Base-by-base conservation (phyloP, 2,329 filamentous ascomycete species). In the Neofusicoccum umdonicola region DNA sequence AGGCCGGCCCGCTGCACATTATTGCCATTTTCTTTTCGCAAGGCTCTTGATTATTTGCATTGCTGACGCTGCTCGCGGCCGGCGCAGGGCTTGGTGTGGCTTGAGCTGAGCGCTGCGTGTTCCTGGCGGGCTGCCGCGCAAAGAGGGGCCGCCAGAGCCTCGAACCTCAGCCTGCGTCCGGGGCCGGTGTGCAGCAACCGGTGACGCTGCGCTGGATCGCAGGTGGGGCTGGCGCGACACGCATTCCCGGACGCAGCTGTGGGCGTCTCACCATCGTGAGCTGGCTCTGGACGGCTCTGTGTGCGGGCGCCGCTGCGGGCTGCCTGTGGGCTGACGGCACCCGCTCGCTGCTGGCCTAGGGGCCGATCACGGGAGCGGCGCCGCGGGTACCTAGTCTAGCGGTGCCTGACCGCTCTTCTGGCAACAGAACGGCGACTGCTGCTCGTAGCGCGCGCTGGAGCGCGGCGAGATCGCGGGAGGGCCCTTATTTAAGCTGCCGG, bases 241-340 rank as follows among this genome's bases (percentile, higher is more conserved):
- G 56, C 56, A 60, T 34, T 60, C 42, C 56, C 17, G 42, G 42
- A 6, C 27, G 27, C 27, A 17, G 22, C 39, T 57, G 54, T 11
- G 54, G 41, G 41, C 56, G 56, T 48, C 56, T 60, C 56, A 60
- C 42, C 56, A 47, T 60, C n/a, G 31, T 39, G 56, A 60, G 56
- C 4, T 45, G 41, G 56, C 17, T 60, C 34, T 17, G 12, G 22
- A 6, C 9, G 11, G 22, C 48, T 15, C 22, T 34, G 27, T 22
- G 19, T 35, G 39, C 17, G 13, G 54, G 27, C 6, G 27, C 27
- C 27, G 27, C 27, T 31, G 41, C 52, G 13, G 12, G 47, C 47
- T 48, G n/a, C 6, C 27, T 31, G 47, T 34, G 47, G 27, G 17
- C 27, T 39, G 50, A 35, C 31, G 11, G 50, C 37, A 31, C 27